Percentiles rank a stretch among this genome's conserved stretches.
phyloP scores from a whole-genome alignment of 768 basidiomycete species.

The Zangia roseola region DNA sequence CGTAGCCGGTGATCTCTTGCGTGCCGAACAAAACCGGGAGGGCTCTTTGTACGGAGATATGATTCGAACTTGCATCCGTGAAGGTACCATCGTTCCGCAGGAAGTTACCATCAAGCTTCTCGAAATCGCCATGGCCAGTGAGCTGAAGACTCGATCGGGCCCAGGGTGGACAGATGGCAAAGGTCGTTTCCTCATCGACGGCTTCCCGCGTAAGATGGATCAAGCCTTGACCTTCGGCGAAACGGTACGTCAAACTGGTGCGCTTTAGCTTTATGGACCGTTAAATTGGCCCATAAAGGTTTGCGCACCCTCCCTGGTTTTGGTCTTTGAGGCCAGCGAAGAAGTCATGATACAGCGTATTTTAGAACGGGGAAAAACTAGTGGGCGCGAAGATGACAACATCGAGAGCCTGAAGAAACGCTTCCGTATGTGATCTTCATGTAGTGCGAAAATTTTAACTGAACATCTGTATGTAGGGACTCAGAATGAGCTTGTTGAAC shows the following conservation, averaged over 20 bases:
- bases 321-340: conserved; percentile 88
- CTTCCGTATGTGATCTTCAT: conserved; percentile 60
- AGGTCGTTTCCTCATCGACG: conserved; percentile 93
- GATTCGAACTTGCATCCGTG: conserved; percentile 85
- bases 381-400: conserved; percentile 96
- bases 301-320: conserved; percentile 72
- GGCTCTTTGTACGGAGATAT: conserved; percentile 81
- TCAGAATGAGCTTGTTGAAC: conserved; percentile 86
- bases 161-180: conserved; percentile 67
- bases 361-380: conserved; percentile 88
- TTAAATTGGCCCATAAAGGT: conserved; percentile 47
- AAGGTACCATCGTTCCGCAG: conserved; percentile 94
- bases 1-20: conserved; percentile 93
- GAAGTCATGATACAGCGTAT: conserved; percentile 84
- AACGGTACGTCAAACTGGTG: conserved; percentile 48
- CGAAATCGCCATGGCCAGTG: conserved; percentile 83
- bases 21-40: conserved; percentile 87
- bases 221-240: conserved; percentile 92
- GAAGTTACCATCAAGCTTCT: conserved; percentile 95
- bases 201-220: conserved; percentile 98
- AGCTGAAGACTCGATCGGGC: conserved; percentile 44
- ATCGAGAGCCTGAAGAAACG: conserved; percentile 91
- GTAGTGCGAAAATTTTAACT: not conserved
- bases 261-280: not conserved
- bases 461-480: conserved; percentile 49